phyloP scores from a whole-genome alignment of 225 moss, liverwort and hornwort species.

The Asterella californica region DNA sequence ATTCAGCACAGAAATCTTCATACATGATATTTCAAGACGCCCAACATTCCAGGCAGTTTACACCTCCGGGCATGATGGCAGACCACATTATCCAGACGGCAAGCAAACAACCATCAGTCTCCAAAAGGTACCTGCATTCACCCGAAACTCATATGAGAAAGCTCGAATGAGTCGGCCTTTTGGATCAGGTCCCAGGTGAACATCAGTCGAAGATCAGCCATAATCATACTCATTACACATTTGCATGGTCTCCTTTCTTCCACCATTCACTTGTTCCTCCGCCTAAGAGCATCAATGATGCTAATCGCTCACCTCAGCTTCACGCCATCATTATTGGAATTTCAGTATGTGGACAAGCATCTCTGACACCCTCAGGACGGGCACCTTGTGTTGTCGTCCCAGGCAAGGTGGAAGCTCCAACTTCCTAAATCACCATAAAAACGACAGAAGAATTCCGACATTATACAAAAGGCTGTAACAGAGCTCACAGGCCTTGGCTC shows the following conservation, averaged over 20 bases:
- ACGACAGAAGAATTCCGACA: neutral
- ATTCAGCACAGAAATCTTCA: neutral
- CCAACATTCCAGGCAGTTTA: conserved; percentile 24
- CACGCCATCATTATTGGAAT: neutral
- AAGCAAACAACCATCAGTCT: conserved; percentile 67
- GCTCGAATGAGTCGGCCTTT: too few relatives aligned
- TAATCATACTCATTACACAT: neutral
- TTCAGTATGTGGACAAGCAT: neutral
- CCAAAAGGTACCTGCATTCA: conserved; percentile 72
- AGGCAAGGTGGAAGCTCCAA: too few relatives aligned
- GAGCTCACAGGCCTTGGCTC: too few relatives aligned
- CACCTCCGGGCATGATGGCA: conserved; percentile 64
- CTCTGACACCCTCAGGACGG: too few relatives aligned
- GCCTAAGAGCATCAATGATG: conserved; percentile 31
- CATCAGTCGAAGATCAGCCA: neutral
- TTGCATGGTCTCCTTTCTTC: neutral
- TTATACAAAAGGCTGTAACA: neutral
- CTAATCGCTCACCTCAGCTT: conserved; percentile 37
- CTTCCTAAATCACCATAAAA: too few relatives aligned
- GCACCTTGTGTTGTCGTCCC: neutral
- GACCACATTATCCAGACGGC: conserved; percentile 74
- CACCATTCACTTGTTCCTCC: neutral
- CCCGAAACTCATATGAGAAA: too few relatives aligned
- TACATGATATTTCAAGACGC: neutral
- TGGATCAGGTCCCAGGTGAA: too few relatives aligned